Conservation (phyloP, 371 early-diverging fungal genomes). For the Mucor racemosus region DNA sequence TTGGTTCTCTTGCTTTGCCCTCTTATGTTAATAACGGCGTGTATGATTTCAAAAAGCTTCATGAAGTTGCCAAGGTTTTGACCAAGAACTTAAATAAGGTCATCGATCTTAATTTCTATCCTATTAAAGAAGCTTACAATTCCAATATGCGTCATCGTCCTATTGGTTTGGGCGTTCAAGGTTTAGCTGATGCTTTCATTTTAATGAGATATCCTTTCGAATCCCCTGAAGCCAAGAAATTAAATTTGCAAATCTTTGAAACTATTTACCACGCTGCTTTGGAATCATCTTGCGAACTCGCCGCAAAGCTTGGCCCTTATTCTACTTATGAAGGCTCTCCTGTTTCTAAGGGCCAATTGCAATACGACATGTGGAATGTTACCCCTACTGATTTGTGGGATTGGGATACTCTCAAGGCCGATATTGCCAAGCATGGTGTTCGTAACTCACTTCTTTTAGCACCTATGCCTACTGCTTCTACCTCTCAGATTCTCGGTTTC, state of each 20-base stretch:
- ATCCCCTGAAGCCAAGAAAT: conserved; percentile 78
- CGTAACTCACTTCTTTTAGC: conserved; percentile 96
- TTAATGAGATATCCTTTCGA: conserved; percentile 96
- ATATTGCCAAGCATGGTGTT: conserved; percentile 87
- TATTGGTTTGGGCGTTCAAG: conserved; percentile 98
- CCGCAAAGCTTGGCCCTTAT: conserved; percentile 84
- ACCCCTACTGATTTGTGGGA: conserved; percentile 83
- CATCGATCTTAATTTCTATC: conserved; percentile 97
- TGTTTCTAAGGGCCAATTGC: conserved; percentile 89
- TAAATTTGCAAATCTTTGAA: conserved; percentile 96
- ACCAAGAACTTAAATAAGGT: conserved; percentile 95
- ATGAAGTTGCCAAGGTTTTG: conserved; percentile 78
- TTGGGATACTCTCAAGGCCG: conserved; percentile 86
- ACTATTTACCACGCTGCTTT: conserved; percentile 98
- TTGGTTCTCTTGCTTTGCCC: conserved; percentile 96
- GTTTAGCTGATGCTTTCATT: conserved; percentile 97
- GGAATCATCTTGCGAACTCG: conserved; percentile 92
- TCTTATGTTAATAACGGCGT: conserved; percentile 75
- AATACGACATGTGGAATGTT: conserved; percentile 95
- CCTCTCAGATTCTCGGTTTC: conserved; percentile 97
- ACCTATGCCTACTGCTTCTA: conserved; percentile 99
- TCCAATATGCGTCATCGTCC: conserved; percentile 96
- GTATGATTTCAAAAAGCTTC: conserved; percentile 62
- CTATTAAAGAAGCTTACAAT: conserved; percentile 85
- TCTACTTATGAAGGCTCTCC: conserved; percentile 92